Evolutionary conservation across 345 rosid species (phyloP).

Genomic region (Physaria fendleri): DNA sequence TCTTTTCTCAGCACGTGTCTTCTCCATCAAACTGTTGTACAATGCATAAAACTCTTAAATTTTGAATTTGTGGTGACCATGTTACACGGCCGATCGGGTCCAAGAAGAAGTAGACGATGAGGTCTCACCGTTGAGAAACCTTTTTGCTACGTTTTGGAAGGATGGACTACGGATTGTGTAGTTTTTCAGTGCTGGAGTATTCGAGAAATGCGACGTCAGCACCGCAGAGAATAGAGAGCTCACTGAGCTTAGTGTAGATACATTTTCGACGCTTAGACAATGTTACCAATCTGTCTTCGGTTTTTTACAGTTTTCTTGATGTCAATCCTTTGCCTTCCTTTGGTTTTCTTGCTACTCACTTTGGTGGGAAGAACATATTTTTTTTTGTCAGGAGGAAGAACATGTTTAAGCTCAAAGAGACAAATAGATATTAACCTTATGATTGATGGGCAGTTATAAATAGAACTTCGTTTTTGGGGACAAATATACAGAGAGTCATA

Average conservation of each 20-base stretch:
- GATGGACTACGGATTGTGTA: slow-evolving; percentile 15
- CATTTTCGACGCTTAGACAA: slow-evolving; percentile 17
- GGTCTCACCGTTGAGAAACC: background rate
- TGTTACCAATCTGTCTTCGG: background rate
- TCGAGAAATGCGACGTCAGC: slow-evolving; percentile 4
- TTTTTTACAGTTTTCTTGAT: slow-evolving; percentile 5
- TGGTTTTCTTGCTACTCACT: slow-evolving; percentile 7
- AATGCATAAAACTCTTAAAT: background rate
- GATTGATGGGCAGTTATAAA: too few species aligned
- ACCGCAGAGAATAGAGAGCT: slow-evolving; percentile 19
- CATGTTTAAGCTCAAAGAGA: too few species aligned
- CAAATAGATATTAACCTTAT: too few species aligned
- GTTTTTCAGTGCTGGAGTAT: slow-evolving; percentile 1
- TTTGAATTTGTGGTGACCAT: background rate
- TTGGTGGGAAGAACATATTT: too few species aligned
- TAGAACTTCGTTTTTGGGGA: too few species aligned
- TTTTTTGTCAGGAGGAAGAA: too few species aligned
- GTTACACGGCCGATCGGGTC: background rate
- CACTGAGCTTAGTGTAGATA: slow-evolving; percentile 10
- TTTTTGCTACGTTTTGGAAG: background rate
- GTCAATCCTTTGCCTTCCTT: slow-evolving; percentile 19
- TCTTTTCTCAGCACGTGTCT: background rate
- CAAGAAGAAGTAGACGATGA: background rate
- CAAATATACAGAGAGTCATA: too few species aligned
- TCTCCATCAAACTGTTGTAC: background rate